Conservation (phyloP, 768 basidiomycete genomes). For the Coprinopsis cinerea region DNA sequence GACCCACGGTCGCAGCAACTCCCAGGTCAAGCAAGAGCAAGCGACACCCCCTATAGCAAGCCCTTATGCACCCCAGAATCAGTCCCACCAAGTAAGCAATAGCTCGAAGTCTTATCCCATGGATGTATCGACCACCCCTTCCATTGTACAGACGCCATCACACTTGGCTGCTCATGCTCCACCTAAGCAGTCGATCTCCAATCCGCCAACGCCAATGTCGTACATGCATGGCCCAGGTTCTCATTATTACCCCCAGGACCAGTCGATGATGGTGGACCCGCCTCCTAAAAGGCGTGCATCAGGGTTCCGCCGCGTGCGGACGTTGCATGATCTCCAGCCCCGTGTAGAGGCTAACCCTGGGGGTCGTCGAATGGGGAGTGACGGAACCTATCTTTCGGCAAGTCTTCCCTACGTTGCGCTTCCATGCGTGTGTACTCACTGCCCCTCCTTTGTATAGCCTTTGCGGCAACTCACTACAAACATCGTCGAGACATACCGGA, state of each 20-base stretch:
- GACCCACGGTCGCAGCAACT: slow-evolving; percentile 51
- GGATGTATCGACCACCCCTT: slow-evolving; percentile 63
- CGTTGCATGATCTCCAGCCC: slow-evolving; percentile 72
- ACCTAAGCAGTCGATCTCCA: slow-evolving; percentile 53
- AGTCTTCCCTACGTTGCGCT: slow-evolving; percentile 34
- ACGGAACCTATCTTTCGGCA: slow-evolving; percentile 77
- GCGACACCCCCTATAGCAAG: slow-evolving; percentile 44
- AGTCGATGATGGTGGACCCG: slow-evolving; percentile 70
- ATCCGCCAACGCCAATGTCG: slow-evolving; percentile 68
- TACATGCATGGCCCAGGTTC: slow-evolving; percentile 49
- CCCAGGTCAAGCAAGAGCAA: slow-evolving; percentile 48
- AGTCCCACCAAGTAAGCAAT: slow-evolving; percentile 16
- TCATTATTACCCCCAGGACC: slow-evolving; percentile 59
- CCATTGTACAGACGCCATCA: slow-evolving; percentile 41
- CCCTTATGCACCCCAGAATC: slow-evolving; percentile 51
- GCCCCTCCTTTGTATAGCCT: slow-evolving; percentile 32
- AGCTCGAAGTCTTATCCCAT: slow-evolving; percentile 43
- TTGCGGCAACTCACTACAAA: slow-evolving; percentile 72
- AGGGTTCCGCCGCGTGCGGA: slow-evolving; percentile 77
- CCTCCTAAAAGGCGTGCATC: slow-evolving; percentile 60
- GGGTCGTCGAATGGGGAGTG: slow-evolving; percentile 73
- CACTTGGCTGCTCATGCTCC: slow-evolving; percentile 47
- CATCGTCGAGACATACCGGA: slow-evolving; percentile 85
- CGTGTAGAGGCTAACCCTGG: slow-evolving; percentile 54
- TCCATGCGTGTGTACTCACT: too few relatives aligned